Conservation (phyloP, 2,329 filamentous ascomycete species). For the Aspergillus sp. region DNA sequence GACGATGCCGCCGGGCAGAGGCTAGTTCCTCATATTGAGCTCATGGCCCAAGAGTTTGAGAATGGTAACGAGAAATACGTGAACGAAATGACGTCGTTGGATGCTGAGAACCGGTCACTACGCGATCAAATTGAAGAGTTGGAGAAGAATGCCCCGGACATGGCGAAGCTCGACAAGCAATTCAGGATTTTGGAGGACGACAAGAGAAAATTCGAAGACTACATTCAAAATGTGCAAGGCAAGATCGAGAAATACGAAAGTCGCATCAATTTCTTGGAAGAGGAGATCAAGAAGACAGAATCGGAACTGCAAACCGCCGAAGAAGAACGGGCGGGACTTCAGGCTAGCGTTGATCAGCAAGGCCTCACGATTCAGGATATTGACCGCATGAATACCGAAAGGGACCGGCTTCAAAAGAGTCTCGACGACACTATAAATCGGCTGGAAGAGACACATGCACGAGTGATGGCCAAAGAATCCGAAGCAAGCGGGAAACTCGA, state of each 20-base stretch:
- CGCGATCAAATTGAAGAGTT: conserved; percentile 85
- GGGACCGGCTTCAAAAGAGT: conserved; percentile 86
- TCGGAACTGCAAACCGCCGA: conserved; percentile 76
- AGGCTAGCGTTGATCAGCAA: conserved; percentile 84
- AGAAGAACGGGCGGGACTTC: conserved; percentile 74
- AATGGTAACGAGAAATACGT: conserved; percentile 79
- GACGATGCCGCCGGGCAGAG: conserved; percentile 80
- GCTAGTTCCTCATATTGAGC: conserved; percentile 78
- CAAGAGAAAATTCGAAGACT: conserved; percentile 90
- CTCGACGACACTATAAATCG: conserved; percentile 74
- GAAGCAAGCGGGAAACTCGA: conserved; percentile 84
- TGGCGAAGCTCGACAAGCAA: conserved; percentile 79
- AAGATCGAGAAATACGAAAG: conserved; percentile 87
- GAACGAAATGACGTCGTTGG: conserved; percentile 79
- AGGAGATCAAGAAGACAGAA: conserved; percentile 78
- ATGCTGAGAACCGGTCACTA: conserved; percentile 79
- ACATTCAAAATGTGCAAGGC: conserved; percentile 79
- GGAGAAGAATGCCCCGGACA: conserved; percentile 80
- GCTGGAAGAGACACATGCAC: conserved; percentile 81
- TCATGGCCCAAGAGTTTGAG: conserved; percentile 87
- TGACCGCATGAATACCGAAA: conserved; percentile 95
- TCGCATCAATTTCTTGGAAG: conserved; percentile 76
- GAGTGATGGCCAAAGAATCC: conserved; percentile 80
- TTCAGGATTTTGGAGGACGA: conserved; percentile 95
- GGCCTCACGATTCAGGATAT: conserved; percentile 98